Evolutionary conservation across 2,329 filamentous ascomycete genomes (phyloP), one percentile per base, ranked within the genome.

Genomic region (Cladosporium halotolerans): DNA sequence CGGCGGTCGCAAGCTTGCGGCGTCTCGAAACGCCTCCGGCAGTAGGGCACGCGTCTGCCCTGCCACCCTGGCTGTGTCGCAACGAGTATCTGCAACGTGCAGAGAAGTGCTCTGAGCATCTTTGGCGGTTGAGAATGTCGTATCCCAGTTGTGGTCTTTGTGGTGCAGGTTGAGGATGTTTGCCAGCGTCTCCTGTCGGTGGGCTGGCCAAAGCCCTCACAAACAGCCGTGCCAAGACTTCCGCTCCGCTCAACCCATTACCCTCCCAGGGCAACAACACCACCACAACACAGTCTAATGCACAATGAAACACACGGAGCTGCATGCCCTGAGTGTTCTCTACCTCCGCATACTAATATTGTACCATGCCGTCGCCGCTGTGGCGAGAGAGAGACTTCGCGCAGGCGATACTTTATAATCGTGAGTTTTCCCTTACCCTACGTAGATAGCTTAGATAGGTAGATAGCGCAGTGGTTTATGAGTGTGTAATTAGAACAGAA

Each of bases 231-330:
- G 48, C 48, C 48, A 45, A 52, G 48, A 45, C 41, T 10, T 28
- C 13, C 36, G 45, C 19, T 13, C 9, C 19, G 5, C 11, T 34
- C 47, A 10, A 23, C 45, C 39, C 38, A 33, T 36, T 54, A 33
- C 40, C 48, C 31, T 48, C 28, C 40, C 57, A 23, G 42, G 34
- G 14, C 45, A 44, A 55, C 36, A 50, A 57, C 57, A 47, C 43
- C 38, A 41, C 42, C 38, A 31, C 34, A 13, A 52, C 13, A 57
- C 43, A 33, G 45, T 53, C 19, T 40, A 49, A 41, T 46, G 11
- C 10, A 46, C 16, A 23, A 41, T 45, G 14, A 7, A 46, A 52
- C 3, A 49, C 49, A 52, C 50, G 46, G 54, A 56, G 52, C 32
- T 50, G 43, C 46, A 49, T 58, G 40, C n/a, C 13, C 23, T 45